Evolutionary conservation across 257 asterid species (phyloP), one percentile per base, ranked within the genome.

Genomic region (Haberlea rhodopensis): DNA sequence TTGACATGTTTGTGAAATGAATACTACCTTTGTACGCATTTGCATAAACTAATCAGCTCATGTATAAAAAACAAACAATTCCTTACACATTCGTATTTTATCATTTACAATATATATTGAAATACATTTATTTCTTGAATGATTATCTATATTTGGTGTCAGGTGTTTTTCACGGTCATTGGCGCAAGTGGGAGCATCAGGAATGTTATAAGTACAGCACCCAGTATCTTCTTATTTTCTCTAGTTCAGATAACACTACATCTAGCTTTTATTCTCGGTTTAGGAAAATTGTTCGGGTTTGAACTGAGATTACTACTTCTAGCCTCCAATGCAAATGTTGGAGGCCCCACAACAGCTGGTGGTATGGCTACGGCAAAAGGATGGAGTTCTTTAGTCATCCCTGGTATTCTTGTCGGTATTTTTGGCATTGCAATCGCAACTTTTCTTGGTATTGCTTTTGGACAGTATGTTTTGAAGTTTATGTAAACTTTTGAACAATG

Each of bases 311-410:
- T 76, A 60, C 66, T 92, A 82, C 96, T 92, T n/a, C 25, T 89
- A 49, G 98, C 98, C 56, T 92, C 98, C 8, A 92, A 92, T 48
- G 98, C 98, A n/a, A 92, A 92, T 8, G 98, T 89, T 2, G 97
- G 97, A 5, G 98, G 97, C 23, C 98, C 97, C 1, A 89, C 98
- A 4, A 92, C 98, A 27, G 98, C 97, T 10, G 77, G 95, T 65
- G 97, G 97, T 46, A 89, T 92, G 98, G 98, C 98, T 74, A 87
- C 94, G 27, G 94, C 98, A 28, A 89, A 89, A 78, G 98, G 96
- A 49, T 92, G 98, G 98, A 80, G 62, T 62, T 89, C 98, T 57
- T 29, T 89, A 5, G 77, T 89, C 8, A 79, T 89, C 51, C 97
- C 98, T 5, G 96, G 86, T 20, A 87, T 92, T 76, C 97, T 92